Base-by-base conservation (phyloP, 2,329 filamentous ascomycete genomes). In the Apiospora phragmitis region DNA sequence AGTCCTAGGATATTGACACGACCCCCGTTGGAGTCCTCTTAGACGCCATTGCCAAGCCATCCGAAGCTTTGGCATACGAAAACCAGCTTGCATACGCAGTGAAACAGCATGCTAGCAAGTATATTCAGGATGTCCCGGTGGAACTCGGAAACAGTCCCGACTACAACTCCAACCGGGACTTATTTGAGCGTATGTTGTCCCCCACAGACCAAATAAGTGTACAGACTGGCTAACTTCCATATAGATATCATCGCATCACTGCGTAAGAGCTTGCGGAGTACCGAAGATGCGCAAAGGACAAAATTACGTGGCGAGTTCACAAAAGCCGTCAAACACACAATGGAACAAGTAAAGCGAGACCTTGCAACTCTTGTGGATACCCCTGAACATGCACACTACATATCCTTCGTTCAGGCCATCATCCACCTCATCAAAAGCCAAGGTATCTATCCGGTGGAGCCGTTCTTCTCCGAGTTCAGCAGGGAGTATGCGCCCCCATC, bases 401-500 rank as follows among this genome's bases (percentile, higher is more conserved):
- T 90, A 66, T 76, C 77, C 0, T 90, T 90, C 74, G 82, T 88
- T 16, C 85, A 85, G 45, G 79, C 81, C 24, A 83, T 89, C 62
- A 84, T 90, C 70, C 83, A 83, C 3, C 79, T 89, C 35, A 86
- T 90, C 74, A 85, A 85, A 75, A 85, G 86, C 0, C 84, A 90
- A 74, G 87, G 88, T 65, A 83, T 90, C 47, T 88, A 87, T 76
- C 78, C 81, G 0, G 81, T 90, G 4, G 87, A 90, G 74, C 77
- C 80, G 1, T 90, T 87, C 76, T 90, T 87, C 78, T 88, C 86
- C 71, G 85, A 88, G 71, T 86, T 88, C 74, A 88, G 83, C 76
- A 82, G 80, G 47, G 87, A 88, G 70, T 90, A 89, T 77, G 86
- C 85, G 3, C 88, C 88, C 3, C 85, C 88, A 0, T 75, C 80